Conservation (phyloP, 2,329 filamentous ascomycete genomes). For the Rhynchosporium secalis region DNA sequence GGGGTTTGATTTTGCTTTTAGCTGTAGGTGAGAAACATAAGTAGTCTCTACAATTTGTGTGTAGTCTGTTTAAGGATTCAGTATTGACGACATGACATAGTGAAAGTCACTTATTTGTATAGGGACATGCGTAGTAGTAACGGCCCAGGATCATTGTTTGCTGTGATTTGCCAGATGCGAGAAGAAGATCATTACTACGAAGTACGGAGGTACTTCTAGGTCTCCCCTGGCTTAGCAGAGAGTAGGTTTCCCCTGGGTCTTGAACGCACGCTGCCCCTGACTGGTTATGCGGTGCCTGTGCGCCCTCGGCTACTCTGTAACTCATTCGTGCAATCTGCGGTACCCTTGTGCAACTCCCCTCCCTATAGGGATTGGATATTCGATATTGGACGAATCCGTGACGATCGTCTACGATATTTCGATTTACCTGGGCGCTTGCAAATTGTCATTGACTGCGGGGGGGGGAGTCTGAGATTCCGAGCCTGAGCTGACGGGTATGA, state of each 20-base stretch:
- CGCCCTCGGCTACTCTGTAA: background rate
- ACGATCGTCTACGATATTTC: constrained; percentile 8
- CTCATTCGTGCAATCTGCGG: background rate
- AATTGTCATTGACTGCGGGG: background rate
- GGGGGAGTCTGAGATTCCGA: background rate
- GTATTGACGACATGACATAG: no score
- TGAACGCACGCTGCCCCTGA: constrained; percentile 5
- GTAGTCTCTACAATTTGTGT: no score
- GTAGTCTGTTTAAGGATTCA: no score
- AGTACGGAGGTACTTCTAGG: constrained; percentile 1
- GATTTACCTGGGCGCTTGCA: constrained; percentile 6
- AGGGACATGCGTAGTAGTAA: no score
- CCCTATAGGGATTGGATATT: constrained; percentile 6
- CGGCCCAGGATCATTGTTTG: background rate
- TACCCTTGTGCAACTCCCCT: background rate
- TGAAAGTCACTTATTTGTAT: no score
- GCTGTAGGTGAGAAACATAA: no score
- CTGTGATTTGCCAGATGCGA: constrained; percentile 5
- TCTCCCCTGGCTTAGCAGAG: background rate
- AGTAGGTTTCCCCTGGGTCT: background rate
- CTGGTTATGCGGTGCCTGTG: background rate
- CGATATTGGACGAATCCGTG: constrained; percentile 13
- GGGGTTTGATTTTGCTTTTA: no score
- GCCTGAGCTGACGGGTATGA: background rate
- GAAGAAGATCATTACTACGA: background rate